Evolutionary conservation across 73 alveolate genomes (phyloP).

Genomic region (Symbiodinium natans): DNA sequence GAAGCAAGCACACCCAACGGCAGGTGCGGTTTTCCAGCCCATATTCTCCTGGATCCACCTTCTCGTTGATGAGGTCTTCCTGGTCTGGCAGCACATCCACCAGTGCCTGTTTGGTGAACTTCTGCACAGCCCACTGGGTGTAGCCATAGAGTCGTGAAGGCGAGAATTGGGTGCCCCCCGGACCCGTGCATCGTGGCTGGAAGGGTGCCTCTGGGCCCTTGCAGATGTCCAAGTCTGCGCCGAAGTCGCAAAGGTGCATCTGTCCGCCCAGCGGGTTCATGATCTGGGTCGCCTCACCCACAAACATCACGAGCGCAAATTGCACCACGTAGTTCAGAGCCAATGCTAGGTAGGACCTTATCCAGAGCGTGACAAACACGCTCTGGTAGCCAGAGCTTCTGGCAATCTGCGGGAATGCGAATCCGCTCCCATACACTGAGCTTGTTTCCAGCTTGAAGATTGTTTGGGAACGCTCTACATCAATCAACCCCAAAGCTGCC

Average conservation of each 20-base stretch:
- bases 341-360: constrained; percentile 30
- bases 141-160: constrained; percentile 78
- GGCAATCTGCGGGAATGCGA: constrained; percentile 69
- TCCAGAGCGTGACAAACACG: constrained; percentile 42
- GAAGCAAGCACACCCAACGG: constrained; percentile 33
- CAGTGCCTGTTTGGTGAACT: constrained; percentile 84
- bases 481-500: neutral
- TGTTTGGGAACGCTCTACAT: neutral
- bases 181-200: constrained; percentile 26
- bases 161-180: constrained; percentile 73
- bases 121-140: constrained; percentile 87
- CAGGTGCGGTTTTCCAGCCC: constrained; percentile 40
- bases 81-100: neutral
- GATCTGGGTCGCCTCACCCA: constrained; percentile 83
- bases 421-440: constrained; percentile 11
- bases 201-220: constrained; percentile 7
- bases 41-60: constrained; percentile 68
- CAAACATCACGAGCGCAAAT: constrained; percentile 49
- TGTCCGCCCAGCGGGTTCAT: constrained; percentile 71
- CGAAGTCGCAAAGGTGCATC: constrained; percentile 83
- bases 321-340: constrained; percentile 38
- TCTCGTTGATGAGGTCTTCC: constrained; percentile 40
- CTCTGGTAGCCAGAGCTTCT: constrained; percentile 31
- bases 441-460: neutral
- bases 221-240: constrained; percentile 48